Base-by-base conservation (phyloP, 306 rosid genomes). In the Inga oerstediana region DNA sequence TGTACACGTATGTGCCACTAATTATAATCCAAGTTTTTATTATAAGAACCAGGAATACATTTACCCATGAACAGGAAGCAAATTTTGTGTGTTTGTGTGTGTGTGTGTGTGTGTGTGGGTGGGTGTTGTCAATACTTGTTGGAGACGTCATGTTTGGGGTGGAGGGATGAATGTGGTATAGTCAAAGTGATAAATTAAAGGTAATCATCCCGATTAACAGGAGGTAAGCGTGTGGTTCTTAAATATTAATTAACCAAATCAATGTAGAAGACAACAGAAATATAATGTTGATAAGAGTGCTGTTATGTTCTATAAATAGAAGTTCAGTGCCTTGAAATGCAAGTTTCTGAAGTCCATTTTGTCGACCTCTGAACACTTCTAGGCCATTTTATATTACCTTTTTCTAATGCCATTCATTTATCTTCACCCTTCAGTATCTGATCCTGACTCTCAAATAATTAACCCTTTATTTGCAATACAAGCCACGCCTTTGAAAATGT, bases 381-480 rank as follows among this genome's bases (percentile, higher is more conserved):
- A 52, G 12, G 22, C 46, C 64, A 37, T 24, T 74, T 30, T 78
- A 35, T 51, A 61, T 10, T 71, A 19, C 49, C 44, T n/a, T 61
- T 71, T 37, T 43, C 10, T 41, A 27, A 11, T 61, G 48, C n/a
- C 8, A 34, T 12, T 76, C 4, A 46, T 52, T 76, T 7, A 46
- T 52, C 8, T 20, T 0, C n/a, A 17, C 54, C 15, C 54, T 49
- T n/a, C n/a, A 14, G 20, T 7, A 4, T 35, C 22, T 30, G n/a
- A 30, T n/a, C 41, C 27, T 22, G 37, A n/a, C 54, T 51, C 30
- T 0, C 83, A 44, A 22, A 72, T 56, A 45, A 52, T 71, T 77
- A 46, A 35, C 68, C 45, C 72, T 70, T 83, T 81, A 24, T n/a
- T 77, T 71, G 58, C 68, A 59, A 35, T 46, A 45, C 80, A 75